These are phyloP conservation scores for Neonectria ditissima DNA, from an alignment of 2,329 filamentous ascomycete genomes.

Conservation along the genomic window DNA sequence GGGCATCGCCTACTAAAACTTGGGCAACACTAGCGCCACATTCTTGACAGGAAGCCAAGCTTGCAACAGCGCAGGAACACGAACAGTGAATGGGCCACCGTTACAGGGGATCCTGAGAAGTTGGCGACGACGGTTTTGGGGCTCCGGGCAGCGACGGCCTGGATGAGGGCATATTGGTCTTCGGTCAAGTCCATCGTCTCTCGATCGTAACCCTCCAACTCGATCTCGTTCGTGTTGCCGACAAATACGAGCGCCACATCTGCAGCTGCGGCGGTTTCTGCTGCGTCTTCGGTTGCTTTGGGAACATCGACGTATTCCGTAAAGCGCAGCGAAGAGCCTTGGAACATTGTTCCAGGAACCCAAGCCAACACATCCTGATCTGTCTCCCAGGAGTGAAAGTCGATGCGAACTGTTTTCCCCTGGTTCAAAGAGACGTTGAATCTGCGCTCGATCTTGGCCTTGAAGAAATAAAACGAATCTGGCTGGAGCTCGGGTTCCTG, in stretches of 20 bases:
- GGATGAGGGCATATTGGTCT: conserved; percentile 65
- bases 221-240: conserved; percentile 66
- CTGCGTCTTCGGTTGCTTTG: neutral
- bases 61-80: conserved; percentile 68
- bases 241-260: conserved; percentile 6
- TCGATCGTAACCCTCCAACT: conserved; percentile 39
- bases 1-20: no score
- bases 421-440: neutral
- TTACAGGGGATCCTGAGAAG: conserved; percentile 70
- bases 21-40: no score
- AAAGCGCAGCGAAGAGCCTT: conserved; percentile 12
- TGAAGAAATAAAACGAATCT: conserved; percentile 16
- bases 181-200: conserved; percentile 37
- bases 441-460: neutral
- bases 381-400: conserved; percentile 12
- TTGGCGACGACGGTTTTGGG: conserved; percentile 69
- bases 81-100: conserved; percentile 60
- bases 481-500: neutral
- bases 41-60: conserved; percentile 69
- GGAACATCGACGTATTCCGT: conserved; percentile 5
- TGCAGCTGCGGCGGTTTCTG: neutral
- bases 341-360: conserved; percentile 12
- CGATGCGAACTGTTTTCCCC: neutral
- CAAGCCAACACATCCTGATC: neutral
- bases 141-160: conserved; percentile 66